Percentiles rank a stretch among this genome's conserved stretches.
These are phyloP conservation scores for Botrytis fabae DNA, from an alignment of 2,329 filamentous ascomycete genomes.

Conservation along the genomic window DNA sequence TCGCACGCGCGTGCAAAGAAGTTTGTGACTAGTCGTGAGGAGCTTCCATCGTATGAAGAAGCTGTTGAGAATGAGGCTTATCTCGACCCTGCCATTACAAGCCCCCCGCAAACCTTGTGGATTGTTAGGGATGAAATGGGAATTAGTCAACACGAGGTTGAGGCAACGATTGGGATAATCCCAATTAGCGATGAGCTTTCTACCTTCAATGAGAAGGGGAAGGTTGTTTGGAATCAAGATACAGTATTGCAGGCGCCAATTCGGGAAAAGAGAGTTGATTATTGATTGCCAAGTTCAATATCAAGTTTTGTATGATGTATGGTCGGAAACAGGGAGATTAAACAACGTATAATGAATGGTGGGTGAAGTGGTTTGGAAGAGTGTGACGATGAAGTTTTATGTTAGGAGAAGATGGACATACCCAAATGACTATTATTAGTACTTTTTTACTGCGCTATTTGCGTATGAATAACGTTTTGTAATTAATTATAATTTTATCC, in stretches of 20 bases:
- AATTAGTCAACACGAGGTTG: constrained; percentile 73
- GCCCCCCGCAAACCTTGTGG: constrained; percentile 69
- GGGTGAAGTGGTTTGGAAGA: no score
- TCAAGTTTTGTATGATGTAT: background rate
- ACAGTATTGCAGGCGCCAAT: constrained; percentile 32
- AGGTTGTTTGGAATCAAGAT: constrained; percentile 57
- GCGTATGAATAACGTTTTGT: background rate
- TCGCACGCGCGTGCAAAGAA: constrained; percentile 58
- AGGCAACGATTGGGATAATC: constrained; percentile 68
- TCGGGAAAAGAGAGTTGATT: constrained; percentile 36
- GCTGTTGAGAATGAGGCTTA: constrained; percentile 68
- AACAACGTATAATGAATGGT: no score
- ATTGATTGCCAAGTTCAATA: constrained; percentile 24
- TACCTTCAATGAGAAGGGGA: constrained; percentile 67
- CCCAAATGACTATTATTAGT: background rate
- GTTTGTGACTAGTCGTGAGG: constrained; percentile 58
- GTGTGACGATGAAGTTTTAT: background rate
- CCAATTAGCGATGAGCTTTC: constrained; percentile 78
- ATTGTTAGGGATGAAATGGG: constrained; percentile 74
- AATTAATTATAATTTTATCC: constrained; percentile 10
- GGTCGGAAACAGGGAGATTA: background rate
- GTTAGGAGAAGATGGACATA: background rate
- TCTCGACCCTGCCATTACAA: constrained; percentile 67
- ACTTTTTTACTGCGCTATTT: background rate
- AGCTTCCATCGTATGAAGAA: constrained; percentile 56